phyloP scores from a whole-genome alignment of 140 eudicot genomes.

The Anethum foeniculum region DNA sequence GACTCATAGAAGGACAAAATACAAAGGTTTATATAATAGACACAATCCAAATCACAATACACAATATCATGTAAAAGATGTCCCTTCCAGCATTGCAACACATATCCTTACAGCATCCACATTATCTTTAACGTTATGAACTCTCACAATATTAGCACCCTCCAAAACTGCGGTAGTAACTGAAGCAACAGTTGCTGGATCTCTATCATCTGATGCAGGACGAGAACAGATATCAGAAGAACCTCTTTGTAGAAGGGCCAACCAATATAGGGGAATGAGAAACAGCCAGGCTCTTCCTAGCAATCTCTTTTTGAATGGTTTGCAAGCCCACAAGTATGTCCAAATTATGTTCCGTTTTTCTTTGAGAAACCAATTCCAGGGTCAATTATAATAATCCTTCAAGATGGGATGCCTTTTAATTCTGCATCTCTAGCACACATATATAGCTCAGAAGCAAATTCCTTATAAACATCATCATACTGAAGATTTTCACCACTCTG shows the following conservation, averaged over 20 bases:
- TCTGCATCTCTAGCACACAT: constrained; percentile 55
- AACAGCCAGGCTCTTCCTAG: constrained; percentile 54
- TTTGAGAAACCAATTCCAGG: constrained; percentile 94
- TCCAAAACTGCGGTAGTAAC: constrained; percentile 60
- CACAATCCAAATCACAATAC: background rate
- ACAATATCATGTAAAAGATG: background rate
- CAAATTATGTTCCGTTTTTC: constrained; percentile 60
- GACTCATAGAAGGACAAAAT: background rate
- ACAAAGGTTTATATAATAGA: background rate
- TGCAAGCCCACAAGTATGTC: constrained; percentile 56
- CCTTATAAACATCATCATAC: constrained; percentile 56
- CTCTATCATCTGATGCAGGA: constrained; percentile 50
- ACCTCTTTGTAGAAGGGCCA: constrained; percentile 81
- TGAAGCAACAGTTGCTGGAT: constrained; percentile 67
- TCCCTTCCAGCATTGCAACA: constrained; percentile 49
- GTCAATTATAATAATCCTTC: constrained; percentile 69
- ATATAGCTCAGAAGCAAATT: constrained; percentile 56
- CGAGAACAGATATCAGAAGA: constrained; percentile 62
- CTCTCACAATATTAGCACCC: constrained; percentile 86
- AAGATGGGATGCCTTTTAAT: constrained; percentile 65
- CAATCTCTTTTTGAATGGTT: constrained; percentile 52
- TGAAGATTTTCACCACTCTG: constrained; percentile 58
- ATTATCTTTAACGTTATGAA: constrained; percentile 65
- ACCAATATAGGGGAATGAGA: constrained; percentile 60
- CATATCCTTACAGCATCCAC: constrained; percentile 66